phyloP scores from a whole-genome alignment of 257 asterid genomes.

The Capsicum baccatum region DNA sequence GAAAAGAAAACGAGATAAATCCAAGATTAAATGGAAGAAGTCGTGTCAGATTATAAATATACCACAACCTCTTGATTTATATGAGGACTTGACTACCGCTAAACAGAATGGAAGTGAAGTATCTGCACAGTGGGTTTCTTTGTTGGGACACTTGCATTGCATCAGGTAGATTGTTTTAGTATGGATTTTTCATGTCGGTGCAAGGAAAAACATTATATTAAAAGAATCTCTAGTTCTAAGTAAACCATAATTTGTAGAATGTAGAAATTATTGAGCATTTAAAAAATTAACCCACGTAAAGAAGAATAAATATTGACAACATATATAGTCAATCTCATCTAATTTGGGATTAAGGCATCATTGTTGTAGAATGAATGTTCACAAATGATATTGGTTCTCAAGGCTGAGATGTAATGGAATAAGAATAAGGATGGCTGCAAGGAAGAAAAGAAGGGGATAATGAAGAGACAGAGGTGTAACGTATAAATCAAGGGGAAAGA shows the following conservation, averaged over 20 bases:
- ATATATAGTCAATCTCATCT: neutral
- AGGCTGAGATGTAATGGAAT: neutral
- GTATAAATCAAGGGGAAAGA: neutral
- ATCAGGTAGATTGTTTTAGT: neutral
- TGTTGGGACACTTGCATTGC: neutral
- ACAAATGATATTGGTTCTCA: neutral
- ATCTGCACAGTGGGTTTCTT: neutral
- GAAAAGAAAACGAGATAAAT: neutral
- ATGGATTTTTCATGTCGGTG: neutral
- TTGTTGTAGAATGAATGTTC: slow-evolving; percentile 22
- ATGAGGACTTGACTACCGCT: neutral
- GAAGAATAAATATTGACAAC: neutral
- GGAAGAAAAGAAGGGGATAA: neutral
- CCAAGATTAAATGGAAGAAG: neutral
- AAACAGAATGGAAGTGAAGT: neutral
- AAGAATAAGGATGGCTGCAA: neutral
- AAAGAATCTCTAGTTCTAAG: slow-evolving; percentile 8
- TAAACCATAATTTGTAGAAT: neutral
- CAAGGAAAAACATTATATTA: neutral
- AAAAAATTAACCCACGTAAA: neutral
- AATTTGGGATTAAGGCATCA: neutral
- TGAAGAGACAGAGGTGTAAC: neutral
- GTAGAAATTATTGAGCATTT: neutral
- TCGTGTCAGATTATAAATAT: neutral
- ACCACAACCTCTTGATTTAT: neutral